phyloP scores from a whole-genome alignment of 495 filamentous ascomycete species.

The Usnea hakonensis region DNA sequence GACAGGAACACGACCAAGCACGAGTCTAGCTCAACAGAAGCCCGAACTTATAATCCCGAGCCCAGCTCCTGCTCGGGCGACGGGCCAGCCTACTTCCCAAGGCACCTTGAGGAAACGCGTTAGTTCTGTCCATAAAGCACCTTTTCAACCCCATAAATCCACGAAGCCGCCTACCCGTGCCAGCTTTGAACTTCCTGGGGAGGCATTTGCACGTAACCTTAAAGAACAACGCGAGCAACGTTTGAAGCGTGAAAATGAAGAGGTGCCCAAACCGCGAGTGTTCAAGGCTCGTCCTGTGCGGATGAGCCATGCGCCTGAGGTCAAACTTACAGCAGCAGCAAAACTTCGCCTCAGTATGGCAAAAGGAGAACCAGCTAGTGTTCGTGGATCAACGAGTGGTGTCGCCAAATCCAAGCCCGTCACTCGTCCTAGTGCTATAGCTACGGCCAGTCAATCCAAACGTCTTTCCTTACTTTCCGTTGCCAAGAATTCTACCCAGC shows the following conservation, averaged over 20 bases:
- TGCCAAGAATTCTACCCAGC: slow-evolving; percentile 13
- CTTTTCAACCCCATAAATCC: slow-evolving; percentile 45
- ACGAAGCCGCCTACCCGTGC: slow-evolving; percentile 53
- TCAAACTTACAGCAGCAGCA: slow-evolving; percentile 47
- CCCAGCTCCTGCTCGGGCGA: not conserved
- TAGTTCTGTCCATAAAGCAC: slow-evolving; percentile 33
- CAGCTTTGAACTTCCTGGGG: slow-evolving; percentile 64
- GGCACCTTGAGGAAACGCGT: slow-evolving; percentile 17
- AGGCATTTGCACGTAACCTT: slow-evolving; percentile 61
- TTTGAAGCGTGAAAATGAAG: slow-evolving; percentile 50
- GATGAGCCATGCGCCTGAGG: slow-evolving; percentile 30
- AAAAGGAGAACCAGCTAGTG: slow-evolving; percentile 17
- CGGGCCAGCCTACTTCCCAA: not conserved
- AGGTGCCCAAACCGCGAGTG: slow-evolving; percentile 37
- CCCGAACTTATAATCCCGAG: not conserved
- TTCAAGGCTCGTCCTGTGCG: slow-evolving; percentile 61
- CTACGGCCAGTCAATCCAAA: slow-evolving; percentile 6
- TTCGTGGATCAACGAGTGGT: slow-evolving; percentile 10
- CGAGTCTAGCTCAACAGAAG: not conserved
- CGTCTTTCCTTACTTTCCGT: slow-evolving; percentile 21
- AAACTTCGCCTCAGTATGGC: slow-evolving; percentile 45
- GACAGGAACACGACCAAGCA: not conserved
- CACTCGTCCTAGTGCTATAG: slow-evolving; percentile 21
- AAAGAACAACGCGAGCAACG: slow-evolving; percentile 60
- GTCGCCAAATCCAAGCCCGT: slow-evolving; percentile 23